These are phyloP conservation scores for Annona cherimola DNA, from an alignment of 164 flowering plant species.

Conservation along the genomic window DNA sequence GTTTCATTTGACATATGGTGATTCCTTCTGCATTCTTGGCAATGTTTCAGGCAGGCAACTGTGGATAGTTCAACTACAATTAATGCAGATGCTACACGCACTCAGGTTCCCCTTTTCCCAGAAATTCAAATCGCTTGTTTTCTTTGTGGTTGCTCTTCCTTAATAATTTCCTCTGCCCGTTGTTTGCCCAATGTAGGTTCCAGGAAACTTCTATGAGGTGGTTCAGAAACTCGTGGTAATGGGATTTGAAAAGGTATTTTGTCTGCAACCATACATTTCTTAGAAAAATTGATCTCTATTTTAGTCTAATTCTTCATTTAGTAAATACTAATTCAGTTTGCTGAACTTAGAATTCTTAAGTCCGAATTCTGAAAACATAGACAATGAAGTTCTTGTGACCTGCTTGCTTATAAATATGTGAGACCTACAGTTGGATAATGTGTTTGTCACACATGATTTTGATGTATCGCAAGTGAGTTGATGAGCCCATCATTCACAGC, in stretches of 20 bases:
- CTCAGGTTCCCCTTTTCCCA: slow-evolving; percentile 36
- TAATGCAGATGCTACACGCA: slow-evolving; percentile 17
- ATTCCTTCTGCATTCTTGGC: slow-evolving; percentile 3
- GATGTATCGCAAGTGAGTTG: background rate
- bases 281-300: background rate
- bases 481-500: background rate
- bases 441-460: background rate
- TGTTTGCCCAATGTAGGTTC: slow-evolving; percentile 31
- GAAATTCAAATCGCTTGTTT: background rate
- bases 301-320: background rate
- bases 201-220: slow-evolving; percentile 50
- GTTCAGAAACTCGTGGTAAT: slow-evolving; percentile 73
- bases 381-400: background rate
- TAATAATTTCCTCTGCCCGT: background rate
- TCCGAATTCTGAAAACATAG: background rate
- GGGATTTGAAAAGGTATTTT: slow-evolving; percentile 88
- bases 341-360: background rate
- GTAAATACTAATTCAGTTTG: background rate
- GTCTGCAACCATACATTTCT: background rate
- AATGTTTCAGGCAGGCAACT: slow-evolving; percentile 34
- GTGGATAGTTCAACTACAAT: slow-evolving; percentile 26
- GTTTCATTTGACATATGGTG: background rate
- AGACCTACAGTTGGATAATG: background rate
- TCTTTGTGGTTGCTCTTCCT: background rate
- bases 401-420: background rate